These are phyloP conservation scores for Mentha longifolia DNA, from an alignment of 257 asterid species.

Conservation along the genomic window DNA sequence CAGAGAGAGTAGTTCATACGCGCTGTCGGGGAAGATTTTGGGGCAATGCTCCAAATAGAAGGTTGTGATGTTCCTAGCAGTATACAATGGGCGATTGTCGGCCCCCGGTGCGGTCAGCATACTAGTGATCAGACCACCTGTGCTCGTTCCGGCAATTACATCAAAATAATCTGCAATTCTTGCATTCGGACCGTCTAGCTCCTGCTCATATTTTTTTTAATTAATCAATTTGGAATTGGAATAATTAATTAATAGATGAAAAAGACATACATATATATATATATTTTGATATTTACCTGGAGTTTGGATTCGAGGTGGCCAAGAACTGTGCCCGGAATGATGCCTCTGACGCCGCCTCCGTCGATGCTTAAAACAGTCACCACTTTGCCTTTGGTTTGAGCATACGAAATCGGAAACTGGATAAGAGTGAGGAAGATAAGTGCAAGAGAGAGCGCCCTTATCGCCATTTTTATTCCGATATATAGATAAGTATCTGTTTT, in stretches of 20 bases:
- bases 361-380: slow-evolving; percentile 61
- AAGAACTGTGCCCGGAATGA: slow-evolving; percentile 55
- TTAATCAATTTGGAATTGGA: too few relatives aligned
- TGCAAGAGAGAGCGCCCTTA: slow-evolving; percentile 37
- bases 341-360: slow-evolving; percentile 75
- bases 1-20: too few relatives aligned
- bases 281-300: slow-evolving; percentile 50
- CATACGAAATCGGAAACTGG: slow-evolving; percentile 38
- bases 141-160: slow-evolving; percentile 78
- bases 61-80: slow-evolving; percentile 56
- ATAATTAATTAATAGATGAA: background rate
- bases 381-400: slow-evolving; percentile 45
- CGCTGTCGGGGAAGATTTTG: slow-evolving; percentile 59
- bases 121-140: slow-evolving; percentile 66
- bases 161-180: slow-evolving; percentile 79
- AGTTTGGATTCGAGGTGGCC: slow-evolving; percentile 61
- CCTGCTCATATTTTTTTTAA: slow-evolving; percentile 33
- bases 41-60: slow-evolving; percentile 70
- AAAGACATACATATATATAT: too few relatives aligned
- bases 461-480: too few relatives aligned
- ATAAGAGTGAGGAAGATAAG: slow-evolving; percentile 31
- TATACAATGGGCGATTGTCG: slow-evolving; percentile 57
- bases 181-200: slow-evolving; percentile 71
- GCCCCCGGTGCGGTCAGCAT: slow-evolving; percentile 72
- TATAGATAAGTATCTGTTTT: background rate